phyloP scores from a whole-genome alignment of 2,329 filamentous ascomycete genomes.

The Geosmithia putterillii region DNA sequence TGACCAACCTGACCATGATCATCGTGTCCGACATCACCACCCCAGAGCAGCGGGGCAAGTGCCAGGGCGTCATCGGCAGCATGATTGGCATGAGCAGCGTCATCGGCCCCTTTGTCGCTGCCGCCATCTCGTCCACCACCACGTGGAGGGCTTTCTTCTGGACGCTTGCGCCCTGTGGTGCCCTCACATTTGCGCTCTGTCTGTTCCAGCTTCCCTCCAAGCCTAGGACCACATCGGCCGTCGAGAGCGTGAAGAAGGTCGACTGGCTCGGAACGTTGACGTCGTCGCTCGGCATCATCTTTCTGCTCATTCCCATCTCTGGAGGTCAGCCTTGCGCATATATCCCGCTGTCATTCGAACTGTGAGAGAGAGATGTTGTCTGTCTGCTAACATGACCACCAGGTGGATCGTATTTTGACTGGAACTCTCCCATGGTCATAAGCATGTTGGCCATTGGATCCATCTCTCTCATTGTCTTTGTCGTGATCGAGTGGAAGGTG shows the following conservation, averaged over 20 bases:
- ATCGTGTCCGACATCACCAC: slow-evolving; percentile 49
- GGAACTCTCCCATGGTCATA: slow-evolving; percentile 57
- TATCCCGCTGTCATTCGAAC: not conserved
- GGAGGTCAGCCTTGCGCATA: no score
- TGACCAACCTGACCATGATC: slow-evolving; percentile 47
- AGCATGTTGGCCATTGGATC: slow-evolving; percentile 60
- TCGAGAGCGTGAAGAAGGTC: slow-evolving; percentile 38
- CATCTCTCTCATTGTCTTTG: slow-evolving; percentile 47
- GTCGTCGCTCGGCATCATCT: slow-evolving; percentile 41
- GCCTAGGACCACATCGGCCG: slow-evolving; percentile 29
- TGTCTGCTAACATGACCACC: not conserved
- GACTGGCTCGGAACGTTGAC: slow-evolving; percentile 46
- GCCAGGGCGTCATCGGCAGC: slow-evolving; percentile 26
- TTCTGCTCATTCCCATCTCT: slow-evolving; percentile 53
- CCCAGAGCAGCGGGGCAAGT: slow-evolving; percentile 45
- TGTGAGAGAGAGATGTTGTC: not conserved
- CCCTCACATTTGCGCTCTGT: slow-evolving; percentile 27
- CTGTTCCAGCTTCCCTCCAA: slow-evolving; percentile 39
- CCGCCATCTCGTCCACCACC: slow-evolving; percentile 19
- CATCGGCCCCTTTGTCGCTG: slow-evolving; percentile 30
- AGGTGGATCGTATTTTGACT: slow-evolving; percentile 23
- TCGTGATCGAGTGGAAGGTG: slow-evolving; percentile 56
- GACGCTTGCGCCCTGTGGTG: slow-evolving; percentile 36
- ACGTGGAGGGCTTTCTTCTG: slow-evolving; percentile 31
- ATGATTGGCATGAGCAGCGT: slow-evolving; percentile 27